A percentile compares a stretch with the other conserved stretches of the same genome.
phyloP scores from a whole-genome alignment of 768 basidiomycete genomes.

The Heimioporus sp. region DNA sequence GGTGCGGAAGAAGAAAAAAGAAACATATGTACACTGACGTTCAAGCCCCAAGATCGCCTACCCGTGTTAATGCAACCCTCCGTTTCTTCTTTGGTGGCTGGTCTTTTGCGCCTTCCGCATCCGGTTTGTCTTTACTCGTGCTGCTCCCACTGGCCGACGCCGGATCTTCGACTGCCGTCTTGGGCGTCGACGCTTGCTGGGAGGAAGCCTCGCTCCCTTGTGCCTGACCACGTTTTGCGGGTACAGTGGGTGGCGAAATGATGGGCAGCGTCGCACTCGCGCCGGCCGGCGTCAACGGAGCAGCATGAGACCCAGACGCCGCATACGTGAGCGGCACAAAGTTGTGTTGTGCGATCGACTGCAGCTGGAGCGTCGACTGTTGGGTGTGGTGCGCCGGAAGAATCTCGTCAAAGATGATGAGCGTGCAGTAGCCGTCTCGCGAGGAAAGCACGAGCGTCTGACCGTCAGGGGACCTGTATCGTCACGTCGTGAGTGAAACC shows the following conservation, averaged over 20 bases:
- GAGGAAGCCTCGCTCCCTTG: slow-evolving; percentile 19
- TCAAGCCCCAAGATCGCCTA: slow-evolving; percentile 52
- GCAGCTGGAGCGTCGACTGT: slow-evolving; percentile 86
- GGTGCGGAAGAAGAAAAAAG: slow-evolving; percentile 2
- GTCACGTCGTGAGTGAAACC: slow-evolving; percentile 1
- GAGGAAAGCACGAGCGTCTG: slow-evolving; percentile 89
- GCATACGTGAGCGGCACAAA: slow-evolving; percentile 57
- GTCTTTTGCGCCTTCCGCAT: slow-evolving; percentile 21
- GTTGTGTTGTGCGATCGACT: slow-evolving; percentile 86
- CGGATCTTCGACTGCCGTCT: slow-evolving; percentile 26
- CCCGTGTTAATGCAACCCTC: slow-evolving; percentile 69
- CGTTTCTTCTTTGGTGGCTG: slow-evolving; percentile 86
- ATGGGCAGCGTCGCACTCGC: slow-evolving; percentile 36
- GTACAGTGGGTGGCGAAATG: slow-evolving; percentile 30
- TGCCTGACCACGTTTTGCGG: slow-evolving; percentile 36
- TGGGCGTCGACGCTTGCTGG: slow-evolving; percentile 26
- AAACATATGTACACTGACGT: neutral
- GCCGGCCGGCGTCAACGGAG: slow-evolving; percentile 25
- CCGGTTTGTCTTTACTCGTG: slow-evolving; percentile 5
- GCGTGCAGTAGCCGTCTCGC: slow-evolving; percentile 95
- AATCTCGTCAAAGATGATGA: slow-evolving; percentile 93
- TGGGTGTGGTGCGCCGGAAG: slow-evolving; percentile 86
- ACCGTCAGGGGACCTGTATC: slow-evolving; percentile 88
- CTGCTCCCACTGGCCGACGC: slow-evolving; percentile 11
- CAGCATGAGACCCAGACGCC: slow-evolving; percentile 11